Conservation (phyloP, 352 stramenopile species). For the Phytophthora pseudosyringae region DNA sequence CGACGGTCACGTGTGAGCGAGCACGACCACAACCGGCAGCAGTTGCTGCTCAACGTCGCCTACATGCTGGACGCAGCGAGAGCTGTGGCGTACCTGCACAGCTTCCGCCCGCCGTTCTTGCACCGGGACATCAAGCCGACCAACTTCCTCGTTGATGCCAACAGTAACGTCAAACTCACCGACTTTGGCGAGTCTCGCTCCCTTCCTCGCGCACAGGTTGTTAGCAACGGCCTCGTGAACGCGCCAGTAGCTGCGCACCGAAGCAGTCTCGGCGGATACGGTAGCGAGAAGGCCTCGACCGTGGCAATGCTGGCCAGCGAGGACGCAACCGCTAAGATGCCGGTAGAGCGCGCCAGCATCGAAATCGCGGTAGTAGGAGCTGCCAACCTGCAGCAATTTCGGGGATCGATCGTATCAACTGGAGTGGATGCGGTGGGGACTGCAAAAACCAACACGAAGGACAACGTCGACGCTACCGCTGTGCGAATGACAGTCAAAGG, state of each 20-base stretch:
- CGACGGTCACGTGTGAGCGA: conserved; percentile 29
- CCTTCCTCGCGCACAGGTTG: conserved; percentile 44
- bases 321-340: conserved; percentile 8
- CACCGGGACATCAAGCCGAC: conserved; percentile 80
- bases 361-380: conserved; percentile 43
- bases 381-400: conserved; percentile 39
- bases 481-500: conserved; percentile 67
- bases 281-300: conserved; percentile 31
- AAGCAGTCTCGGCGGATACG: conserved; percentile 13
- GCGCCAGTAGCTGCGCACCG: conserved; percentile 9
- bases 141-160: conserved; percentile 75
- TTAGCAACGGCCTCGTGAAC: conserved; percentile 31
- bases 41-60: conserved; percentile 61
- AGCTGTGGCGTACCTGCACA: conserved; percentile 77
- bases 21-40: conserved; percentile 52
- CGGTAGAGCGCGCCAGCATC: conserved; percentile 25
- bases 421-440: conserved; percentile 8
- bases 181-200: conserved; percentile 77
- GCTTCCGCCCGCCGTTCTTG: conserved; percentile 72
- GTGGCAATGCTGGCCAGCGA: conserved; percentile 37
- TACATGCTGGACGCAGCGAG: conserved; percentile 75
- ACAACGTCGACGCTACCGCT: conserved; percentile 27
- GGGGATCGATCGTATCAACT: conserved; percentile 21
- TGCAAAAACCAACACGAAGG: conserved; percentile 8
- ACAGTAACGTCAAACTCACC: conserved; percentile 67